Percentiles rank a stretch among this genome's conserved stretches.
These are phyloP conservation scores for Ceratocystis variospora DNA, from an alignment of 2,329 filamentous ascomycete genomes.

Conservation along the genomic window DNA sequence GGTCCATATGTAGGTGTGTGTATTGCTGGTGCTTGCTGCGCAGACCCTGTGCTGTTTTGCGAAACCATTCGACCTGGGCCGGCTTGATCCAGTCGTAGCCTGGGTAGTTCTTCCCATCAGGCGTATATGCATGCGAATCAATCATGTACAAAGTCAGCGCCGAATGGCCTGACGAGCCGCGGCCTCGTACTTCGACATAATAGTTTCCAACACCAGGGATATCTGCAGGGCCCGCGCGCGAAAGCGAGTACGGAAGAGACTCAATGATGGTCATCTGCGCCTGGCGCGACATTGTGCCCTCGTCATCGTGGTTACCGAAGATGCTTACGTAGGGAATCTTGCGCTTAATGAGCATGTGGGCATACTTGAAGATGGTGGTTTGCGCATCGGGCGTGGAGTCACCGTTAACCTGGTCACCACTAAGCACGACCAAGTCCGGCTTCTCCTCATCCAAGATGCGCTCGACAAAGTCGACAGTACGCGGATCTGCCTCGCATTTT, in stretches of 20 bases:
- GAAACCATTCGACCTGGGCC: constrained; percentile 91
- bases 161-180: constrained; percentile 66
- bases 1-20: constrained; percentile 82
- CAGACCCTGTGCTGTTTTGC: constrained; percentile 56
- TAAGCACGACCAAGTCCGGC: constrained; percentile 81
- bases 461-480: constrained; percentile 79
- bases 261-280: constrained; percentile 78
- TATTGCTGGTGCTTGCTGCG: constrained; percentile 72
- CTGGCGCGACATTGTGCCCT: constrained; percentile 62
- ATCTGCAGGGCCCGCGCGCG: constrained; percentile 65
- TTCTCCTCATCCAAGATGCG: constrained; percentile 81
- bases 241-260: constrained; percentile 76
- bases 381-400: constrained; percentile 85
- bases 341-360: constrained; percentile 67
- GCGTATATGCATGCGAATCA: constrained; percentile 84
- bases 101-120: constrained; percentile 73
- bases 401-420: constrained; percentile 90
- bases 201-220: constrained; percentile 93
- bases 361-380: constrained; percentile 87
- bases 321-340: constrained; percentile 88
- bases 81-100: constrained; percentile 97
- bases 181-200: constrained; percentile 75
- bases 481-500: constrained; percentile 78
- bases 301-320: constrained; percentile 96
- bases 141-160: constrained; percentile 90